Conservation (phyloP, 2,329 filamentous ascomycete species). For the Neoarthrinium moseri region DNA sequence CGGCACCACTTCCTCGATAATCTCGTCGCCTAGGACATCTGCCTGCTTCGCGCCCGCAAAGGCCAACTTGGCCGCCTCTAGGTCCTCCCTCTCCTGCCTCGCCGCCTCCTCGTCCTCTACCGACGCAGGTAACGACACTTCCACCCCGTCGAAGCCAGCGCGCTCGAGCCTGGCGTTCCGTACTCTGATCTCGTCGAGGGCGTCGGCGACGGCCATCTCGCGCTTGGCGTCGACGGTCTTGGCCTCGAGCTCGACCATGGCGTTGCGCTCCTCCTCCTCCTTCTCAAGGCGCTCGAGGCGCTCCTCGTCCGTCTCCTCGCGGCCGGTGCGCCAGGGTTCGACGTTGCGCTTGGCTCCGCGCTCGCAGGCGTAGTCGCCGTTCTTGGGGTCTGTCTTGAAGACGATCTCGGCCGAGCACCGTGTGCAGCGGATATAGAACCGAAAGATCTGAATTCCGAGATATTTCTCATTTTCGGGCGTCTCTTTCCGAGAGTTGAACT, state of each 20-base stretch:
- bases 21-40: slow-evolving; percentile 50
- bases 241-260: slow-evolving; percentile 92
- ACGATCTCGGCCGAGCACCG: slow-evolving; percentile 84
- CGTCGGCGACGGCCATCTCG: slow-evolving; percentile 96
- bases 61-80: slow-evolving; percentile 74
- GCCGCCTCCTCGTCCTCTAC: slow-evolving; percentile 58
- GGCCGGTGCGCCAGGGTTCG: slow-evolving; percentile 76
- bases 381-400: slow-evolving; percentile 92
- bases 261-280: slow-evolving; percentile 73
- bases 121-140: slow-evolving; percentile 52
- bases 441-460: slow-evolving; percentile 80
- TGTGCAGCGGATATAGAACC: slow-evolving; percentile 90
- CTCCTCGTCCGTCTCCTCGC: slow-evolving; percentile 81
- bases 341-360: slow-evolving; percentile 88
- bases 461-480: slow-evolving; percentile 87
- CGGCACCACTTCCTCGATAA: slow-evolving; percentile 30
- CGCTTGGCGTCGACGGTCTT: slow-evolving; percentile 91
- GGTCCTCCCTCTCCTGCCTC: slow-evolving; percentile 76
- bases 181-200: slow-evolving; percentile 89
- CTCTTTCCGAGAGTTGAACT: slow-evolving; percentile 95
- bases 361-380: slow-evolving; percentile 76
- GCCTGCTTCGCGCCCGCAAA: slow-evolving; percentile 65
- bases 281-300: slow-evolving; percentile 84
- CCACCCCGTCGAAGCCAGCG: slow-evolving; percentile 65
- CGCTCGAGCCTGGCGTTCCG: slow-evolving; percentile 86